Evolutionary conservation across 768 basidiomycete species (phyloP).

Genomic region (Leccinum aurantiacum): DNA sequence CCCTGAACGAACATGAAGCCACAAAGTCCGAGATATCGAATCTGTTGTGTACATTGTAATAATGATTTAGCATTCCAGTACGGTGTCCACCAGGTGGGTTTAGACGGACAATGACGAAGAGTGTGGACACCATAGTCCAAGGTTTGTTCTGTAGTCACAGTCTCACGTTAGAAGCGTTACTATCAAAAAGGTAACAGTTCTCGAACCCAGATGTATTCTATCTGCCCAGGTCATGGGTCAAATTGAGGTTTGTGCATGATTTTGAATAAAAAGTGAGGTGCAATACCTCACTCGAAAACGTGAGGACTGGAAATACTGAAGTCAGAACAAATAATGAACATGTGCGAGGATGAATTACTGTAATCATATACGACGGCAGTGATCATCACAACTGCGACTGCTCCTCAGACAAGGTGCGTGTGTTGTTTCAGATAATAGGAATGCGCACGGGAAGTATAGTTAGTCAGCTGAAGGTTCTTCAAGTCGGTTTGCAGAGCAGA

Average conservation of each 20-base stretch:
- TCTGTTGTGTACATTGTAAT: no score
- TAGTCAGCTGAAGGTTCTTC: no score
- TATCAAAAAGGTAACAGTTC: no score
- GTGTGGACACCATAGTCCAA: slow-evolving; percentile 12
- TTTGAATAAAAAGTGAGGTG: background rate
- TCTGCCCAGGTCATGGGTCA: background rate
- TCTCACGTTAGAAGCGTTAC: background rate
- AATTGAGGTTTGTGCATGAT: background rate
- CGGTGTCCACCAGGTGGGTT: background rate
- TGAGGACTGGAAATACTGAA: slow-evolving; percentile 6
- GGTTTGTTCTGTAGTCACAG: background rate
- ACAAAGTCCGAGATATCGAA: no score
- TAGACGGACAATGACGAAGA: slow-evolving; percentile 12
- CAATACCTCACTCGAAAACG: slow-evolving; percentile 9
- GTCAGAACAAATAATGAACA: background rate
- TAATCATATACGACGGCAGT: background rate
- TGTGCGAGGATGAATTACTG: background rate
- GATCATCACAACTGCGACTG: background rate
- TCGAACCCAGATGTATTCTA: slow-evolving; percentile 18
- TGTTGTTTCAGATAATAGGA: no score
- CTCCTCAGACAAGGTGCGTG: no score
- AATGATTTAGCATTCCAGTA: background rate
- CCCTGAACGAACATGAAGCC: no score
- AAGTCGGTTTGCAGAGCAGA: no score
- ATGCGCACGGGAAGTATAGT: no score